phyloP scores from a whole-genome alignment of 345 rosid genomes.

The Eucalyptus melliodora region DNA sequence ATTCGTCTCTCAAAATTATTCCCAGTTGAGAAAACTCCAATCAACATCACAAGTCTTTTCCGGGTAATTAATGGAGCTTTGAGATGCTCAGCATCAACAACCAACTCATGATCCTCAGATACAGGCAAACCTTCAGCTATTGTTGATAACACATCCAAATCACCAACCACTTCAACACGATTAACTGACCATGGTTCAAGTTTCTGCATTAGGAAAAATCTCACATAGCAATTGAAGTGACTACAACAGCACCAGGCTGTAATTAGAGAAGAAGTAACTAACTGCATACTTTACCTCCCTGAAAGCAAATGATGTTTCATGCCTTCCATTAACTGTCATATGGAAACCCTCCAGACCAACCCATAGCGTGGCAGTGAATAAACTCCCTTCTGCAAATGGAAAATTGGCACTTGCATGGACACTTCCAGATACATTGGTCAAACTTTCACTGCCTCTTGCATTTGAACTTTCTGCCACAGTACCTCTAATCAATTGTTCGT shows the following conservation, averaged over 20 bases:
- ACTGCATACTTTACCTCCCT: conserved; percentile 52
- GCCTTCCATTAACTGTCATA: conserved; percentile 82
- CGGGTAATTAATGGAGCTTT: conserved; percentile 47
- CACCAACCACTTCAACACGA: conserved; percentile 48
- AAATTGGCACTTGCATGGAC: conserved; percentile 43
- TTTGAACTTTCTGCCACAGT: conserved; percentile 28
- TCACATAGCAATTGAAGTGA: not conserved
- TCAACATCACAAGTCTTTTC: conserved; percentile 42
- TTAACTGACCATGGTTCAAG: conserved; percentile 77
- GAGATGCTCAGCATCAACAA: conserved; percentile 45
- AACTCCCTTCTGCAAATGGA: conserved; percentile 65
- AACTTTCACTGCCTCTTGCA: conserved; percentile 9
- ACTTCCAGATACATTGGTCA: conserved; percentile 19
- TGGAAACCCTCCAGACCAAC: conserved; percentile 76
- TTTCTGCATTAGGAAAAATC: conserved; percentile 29
- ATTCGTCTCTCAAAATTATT: conserved; percentile 85
- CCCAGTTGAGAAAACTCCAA: conserved; percentile 87
- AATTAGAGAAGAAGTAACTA: not conserved
- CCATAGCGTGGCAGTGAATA: conserved; percentile 79
- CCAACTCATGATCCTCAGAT: conserved; percentile 45
- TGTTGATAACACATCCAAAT: conserved; percentile 44
- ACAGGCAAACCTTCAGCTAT: conserved; percentile 71
- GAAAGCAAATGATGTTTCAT: conserved; percentile 72
- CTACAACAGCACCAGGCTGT: not conserved
- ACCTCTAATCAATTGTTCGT: conserved; percentile 42